Evolutionary conservation across 208 protist genomes (phyloP), one percentile per base, ranked within the genome.

Genomic region (Leishmania tarentolae): DNA sequence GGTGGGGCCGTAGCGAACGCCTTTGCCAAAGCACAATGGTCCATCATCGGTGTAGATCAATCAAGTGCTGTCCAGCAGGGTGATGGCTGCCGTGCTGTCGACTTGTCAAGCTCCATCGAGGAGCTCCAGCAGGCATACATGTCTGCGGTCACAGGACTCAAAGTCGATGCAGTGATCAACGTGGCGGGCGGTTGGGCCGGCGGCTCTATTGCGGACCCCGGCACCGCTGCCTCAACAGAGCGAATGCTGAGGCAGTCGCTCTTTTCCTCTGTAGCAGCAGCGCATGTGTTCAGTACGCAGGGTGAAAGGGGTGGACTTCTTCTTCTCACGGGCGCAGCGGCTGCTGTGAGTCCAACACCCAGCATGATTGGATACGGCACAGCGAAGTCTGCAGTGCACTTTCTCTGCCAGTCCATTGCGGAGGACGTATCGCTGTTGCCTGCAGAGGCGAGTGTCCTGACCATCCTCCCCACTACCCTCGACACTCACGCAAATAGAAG

Each of bases 301-400:
- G 88, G 94, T 8, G 76, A 59, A 9, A 68, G 40, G 8, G 77
- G 68, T 53, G 81, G 84, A 40, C 84, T 98, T 5, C 82, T 97
- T n/a, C 82, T 94, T 4, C 82, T 98, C 11, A 87, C 92, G 19
- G 95, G 95, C n/a, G 69, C 69, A 53, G 69, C 69, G 17, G 69
- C 69, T 37, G 69, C 69, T 15, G 21, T 53, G 40, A 80, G 76
- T 15, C 88, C 89, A 19, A 93, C 92, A 11, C 89, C 95, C 3
- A 65, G 57, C 19, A 97, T 97, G 93, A 77, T 98, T 17, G 94
- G 86, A 28, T 98, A 98, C 83, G 96, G 94, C n/a, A 66, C 90
- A 13, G 91, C 92, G 0, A 98, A 98, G 86, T 84, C 87, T 17
- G 90, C 90, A 42, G 94, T 98, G 15, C 96, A 98, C 86, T 92